Percentiles rank a stretch among this genome's conserved stretches.
These are phyloP conservation scores for Vitis labrusca DNA, from an alignment of 164 flowering plant genomes.

Conservation along the genomic window DNA sequence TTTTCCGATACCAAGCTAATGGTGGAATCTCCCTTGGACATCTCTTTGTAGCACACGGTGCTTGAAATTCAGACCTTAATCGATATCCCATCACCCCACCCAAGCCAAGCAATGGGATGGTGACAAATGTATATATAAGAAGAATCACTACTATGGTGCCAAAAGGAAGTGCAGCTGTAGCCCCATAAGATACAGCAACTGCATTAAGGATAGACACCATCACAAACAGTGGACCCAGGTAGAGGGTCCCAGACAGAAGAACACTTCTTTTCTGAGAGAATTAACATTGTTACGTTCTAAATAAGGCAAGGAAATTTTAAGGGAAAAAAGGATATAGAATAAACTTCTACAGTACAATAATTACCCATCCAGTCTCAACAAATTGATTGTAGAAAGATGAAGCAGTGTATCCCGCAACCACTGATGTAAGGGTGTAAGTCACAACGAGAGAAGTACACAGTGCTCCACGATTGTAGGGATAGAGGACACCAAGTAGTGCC, in stretches of 20 bases:
- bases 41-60: slow-evolving; percentile 56
- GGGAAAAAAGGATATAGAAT: neutral
- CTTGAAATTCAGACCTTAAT: slow-evolving; percentile 45
- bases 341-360: neutral
- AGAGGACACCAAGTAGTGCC: slow-evolving; percentile 51
- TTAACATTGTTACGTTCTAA: slow-evolving; percentile 1
- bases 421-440: slow-evolving; percentile 57
- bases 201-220: slow-evolving; percentile 48
- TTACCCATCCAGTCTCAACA: slow-evolving; percentile 63
- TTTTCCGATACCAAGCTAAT: slow-evolving; percentile 61
- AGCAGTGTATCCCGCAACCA: slow-evolving; percentile 68
- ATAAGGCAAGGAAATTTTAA: neutral
- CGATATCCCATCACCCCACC: slow-evolving; percentile 60
- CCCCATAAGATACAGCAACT: slow-evolving; percentile 52
- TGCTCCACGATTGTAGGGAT: slow-evolving; percentile 70
- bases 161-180: slow-evolving; percentile 76
- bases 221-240: slow-evolving; percentile 52
- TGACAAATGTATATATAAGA: slow-evolving; percentile 41
- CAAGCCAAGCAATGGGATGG: slow-evolving; percentile 58
- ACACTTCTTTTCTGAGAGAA: slow-evolving; percentile 58
- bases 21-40: slow-evolving; percentile 59
- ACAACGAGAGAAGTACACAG: slow-evolving; percentile 49
- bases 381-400: slow-evolving; percentile 58
- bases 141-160: slow-evolving; percentile 59
- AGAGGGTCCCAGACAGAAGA: slow-evolving; percentile 56